Conservation (phyloP, 345 rosid species). For the Eucalyptus polyanthemos region DNA sequence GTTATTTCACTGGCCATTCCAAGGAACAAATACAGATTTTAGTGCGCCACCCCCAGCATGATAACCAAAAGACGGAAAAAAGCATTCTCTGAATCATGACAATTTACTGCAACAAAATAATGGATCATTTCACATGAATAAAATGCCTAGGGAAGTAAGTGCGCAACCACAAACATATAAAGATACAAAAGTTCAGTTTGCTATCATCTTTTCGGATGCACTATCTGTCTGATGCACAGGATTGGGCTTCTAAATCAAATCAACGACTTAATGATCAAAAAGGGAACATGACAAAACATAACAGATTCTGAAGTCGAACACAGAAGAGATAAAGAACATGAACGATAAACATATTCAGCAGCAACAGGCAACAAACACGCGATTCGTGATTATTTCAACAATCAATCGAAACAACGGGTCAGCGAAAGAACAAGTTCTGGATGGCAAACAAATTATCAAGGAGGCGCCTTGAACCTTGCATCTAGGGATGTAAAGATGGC, state of each 20-base stretch:
- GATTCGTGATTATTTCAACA: background rate
- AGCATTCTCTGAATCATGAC: too few relatives aligned
- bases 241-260: background rate
- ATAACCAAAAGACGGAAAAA: too few relatives aligned
- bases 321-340: background rate
- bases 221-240: background rate
- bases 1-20: too few relatives aligned
- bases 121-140: too few relatives aligned
- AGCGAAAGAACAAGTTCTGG: background rate
- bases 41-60: too few relatives aligned
- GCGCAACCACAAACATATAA: too few relatives aligned
- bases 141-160: too few relatives aligned
- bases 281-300: background rate
- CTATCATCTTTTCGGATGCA: background rate
- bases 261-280: background rate
- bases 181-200: too few relatives aligned
- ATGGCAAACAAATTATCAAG: background rate
- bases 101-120: too few relatives aligned
- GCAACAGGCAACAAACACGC: background rate
- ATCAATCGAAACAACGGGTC: background rate
- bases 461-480: background rate
- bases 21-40: too few relatives aligned
- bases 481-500: background rate
- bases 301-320: background rate
- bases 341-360: background rate